Percentiles rank a stretch among this genome's conserved stretches.
phyloP scores from a whole-genome alignment of 2,329 filamentous ascomycete genomes.

The Beauveria medogensis region DNA sequence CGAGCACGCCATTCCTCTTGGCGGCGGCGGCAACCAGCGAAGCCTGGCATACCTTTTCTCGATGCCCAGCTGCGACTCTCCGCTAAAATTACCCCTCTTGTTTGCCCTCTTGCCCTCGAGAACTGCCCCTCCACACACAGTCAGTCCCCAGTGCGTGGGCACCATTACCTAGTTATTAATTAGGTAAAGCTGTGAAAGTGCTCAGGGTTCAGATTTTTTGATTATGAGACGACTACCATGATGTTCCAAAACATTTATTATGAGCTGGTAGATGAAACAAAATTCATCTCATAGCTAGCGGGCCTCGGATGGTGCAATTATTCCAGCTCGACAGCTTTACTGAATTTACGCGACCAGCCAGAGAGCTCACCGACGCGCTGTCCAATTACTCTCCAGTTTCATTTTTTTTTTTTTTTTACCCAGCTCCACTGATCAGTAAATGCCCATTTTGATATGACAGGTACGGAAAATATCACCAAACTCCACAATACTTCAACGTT shows the following conservation, averaged over 20 bases:
- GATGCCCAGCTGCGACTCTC: not conserved
- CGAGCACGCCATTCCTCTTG: slow-evolving; percentile 8
- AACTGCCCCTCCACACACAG: not conserved
- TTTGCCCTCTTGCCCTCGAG: not conserved
- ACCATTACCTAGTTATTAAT: no score
- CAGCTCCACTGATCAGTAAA: not conserved
- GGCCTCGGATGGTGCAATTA: not conserved
- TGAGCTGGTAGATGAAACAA: not conserved
- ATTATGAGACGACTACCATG: no score
- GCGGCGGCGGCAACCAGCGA: not conserved
- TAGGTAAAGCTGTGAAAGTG: no score
- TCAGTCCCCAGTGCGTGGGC: not conserved
- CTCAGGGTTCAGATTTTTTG: no score
- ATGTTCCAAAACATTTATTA: no score
- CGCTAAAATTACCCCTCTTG: not conserved
- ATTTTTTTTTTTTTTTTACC: not conserved
- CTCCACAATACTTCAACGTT: slow-evolving; percentile 9
- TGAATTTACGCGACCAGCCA: not conserved
- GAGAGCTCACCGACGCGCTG: not conserved
- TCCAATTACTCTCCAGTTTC: not conserved
- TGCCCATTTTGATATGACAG: not conserved
- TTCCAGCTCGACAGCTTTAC: not conserved
- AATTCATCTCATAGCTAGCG: not conserved
- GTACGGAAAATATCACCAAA: not conserved
- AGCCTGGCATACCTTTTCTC: not conserved